These are phyloP conservation scores for Poa pratensis DNA, from an alignment of 176 grass and related monocot species.

Conservation along the genomic window DNA sequence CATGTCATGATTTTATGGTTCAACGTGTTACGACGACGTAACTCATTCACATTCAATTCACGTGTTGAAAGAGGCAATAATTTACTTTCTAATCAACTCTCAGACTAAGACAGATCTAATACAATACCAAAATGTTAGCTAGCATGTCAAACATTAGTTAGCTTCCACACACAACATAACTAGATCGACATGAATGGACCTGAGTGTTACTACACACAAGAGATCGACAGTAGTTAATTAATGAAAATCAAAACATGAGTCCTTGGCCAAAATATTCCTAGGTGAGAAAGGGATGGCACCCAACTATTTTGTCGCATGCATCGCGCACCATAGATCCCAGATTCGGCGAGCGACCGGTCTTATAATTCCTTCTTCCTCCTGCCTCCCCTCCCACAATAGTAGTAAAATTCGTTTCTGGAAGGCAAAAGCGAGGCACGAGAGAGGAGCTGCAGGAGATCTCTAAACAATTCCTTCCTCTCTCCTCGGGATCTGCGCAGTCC, in stretches of 20 bases:
- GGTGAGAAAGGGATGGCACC: background rate
- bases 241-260: background rate
- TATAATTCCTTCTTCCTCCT: slow-evolving; percentile 1
- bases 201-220: too few species aligned
- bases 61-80: too few species aligned
- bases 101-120: too few species aligned
- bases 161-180: too few species aligned
- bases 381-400: slow-evolving; percentile 8
- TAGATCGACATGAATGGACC: too few species aligned
- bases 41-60: too few species aligned
- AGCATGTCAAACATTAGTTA: too few species aligned
- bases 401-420: slow-evolving; percentile 34
- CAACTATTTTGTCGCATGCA: background rate
- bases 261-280: background rate
- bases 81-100: too few species aligned
- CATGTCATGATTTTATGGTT: too few species aligned
- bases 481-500: slow-evolving; percentile 51
- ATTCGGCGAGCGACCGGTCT: background rate
- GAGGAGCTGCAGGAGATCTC: background rate
- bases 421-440: slow-evolving; percentile 3
- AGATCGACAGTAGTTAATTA: too few species aligned
- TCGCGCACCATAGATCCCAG: background rate
- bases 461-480: slow-evolving; percentile 31
- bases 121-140: too few species aligned
- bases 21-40: too few species aligned